A percentile compares a stretch with the other conserved stretches of the same genome.
Evolutionary conservation across 2,329 filamentous ascomycete genomes (phyloP).

Genomic region (Calonectria montana): DNA sequence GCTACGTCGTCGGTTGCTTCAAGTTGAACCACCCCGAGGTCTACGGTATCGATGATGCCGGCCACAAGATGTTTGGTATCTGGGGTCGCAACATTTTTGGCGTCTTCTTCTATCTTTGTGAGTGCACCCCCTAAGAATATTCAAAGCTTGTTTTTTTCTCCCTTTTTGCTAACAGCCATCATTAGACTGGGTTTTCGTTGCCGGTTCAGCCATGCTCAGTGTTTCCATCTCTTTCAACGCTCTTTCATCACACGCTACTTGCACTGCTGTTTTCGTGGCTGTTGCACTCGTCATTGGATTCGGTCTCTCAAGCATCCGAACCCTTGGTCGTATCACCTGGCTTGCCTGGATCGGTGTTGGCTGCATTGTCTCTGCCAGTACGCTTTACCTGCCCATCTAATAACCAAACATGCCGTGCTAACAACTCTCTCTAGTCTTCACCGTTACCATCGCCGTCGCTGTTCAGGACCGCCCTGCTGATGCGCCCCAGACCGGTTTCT

Average conservation of each 20-base stretch:
- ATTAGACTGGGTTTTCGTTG: constrained; percentile 1
- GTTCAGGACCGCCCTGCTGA: constrained; percentile 11
- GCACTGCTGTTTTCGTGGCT: background rate
- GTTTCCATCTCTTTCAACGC: background rate
- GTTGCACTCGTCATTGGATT: background rate
- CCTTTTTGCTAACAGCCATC: background rate
- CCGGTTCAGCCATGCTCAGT: constrained; percentile 3
- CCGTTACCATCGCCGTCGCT: constrained; percentile 6
- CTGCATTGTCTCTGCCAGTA: background rate
- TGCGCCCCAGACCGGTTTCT: background rate
- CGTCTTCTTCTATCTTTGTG: constrained; percentile 1
- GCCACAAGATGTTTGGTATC: background rate
- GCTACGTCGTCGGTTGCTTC: constrained; percentile 3
- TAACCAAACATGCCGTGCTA: background rate
- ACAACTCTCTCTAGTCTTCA: background rate
- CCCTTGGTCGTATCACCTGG: background rate
- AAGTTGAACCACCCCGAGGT: constrained; percentile 5
- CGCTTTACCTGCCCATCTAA: background rate
- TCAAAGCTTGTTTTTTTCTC: background rate
- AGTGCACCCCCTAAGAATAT: background rate
- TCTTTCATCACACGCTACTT: background rate
- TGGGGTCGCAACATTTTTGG: background rate
- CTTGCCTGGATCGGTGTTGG: background rate
- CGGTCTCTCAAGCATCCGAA: background rate
- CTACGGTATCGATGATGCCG: constrained; percentile 5